Base-by-base conservation (phyloP, 305 asterid genomes). In the Petunia hybrid region DNA sequence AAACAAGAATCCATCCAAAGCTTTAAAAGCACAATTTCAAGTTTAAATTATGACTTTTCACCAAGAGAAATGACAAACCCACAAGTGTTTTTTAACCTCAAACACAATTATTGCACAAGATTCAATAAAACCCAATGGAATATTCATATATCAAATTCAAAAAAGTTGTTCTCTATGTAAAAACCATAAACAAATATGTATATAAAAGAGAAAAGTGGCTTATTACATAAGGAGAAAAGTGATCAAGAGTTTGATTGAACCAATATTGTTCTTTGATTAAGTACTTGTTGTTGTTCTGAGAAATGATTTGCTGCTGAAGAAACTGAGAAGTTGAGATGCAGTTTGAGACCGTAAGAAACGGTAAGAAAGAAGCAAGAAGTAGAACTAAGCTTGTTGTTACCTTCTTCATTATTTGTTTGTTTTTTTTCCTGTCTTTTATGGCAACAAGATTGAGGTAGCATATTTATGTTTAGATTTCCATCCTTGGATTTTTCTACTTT, bases 171-270 rank as follows among this genome's bases (percentile, higher is more conserved):
- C 1, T 51, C 5, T 51, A 1, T 10, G 8, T 8, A 5, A n/a
- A 57, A 57, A 14, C 57, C 12, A 51, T 9, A n/a, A 57, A 57
- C 4, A 4, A 14, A 57, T 0, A 57, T 1, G n/a, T 22, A 22
- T 22, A 22, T 22, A 22, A 66, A 10, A 6, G n/a, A 8, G 43
- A 46, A 80, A 48, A 40, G 36, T 22, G 9, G 16, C 80, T 82
- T 91, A 97, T 51, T 89, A 93, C 99, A 59, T 89, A 91, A 62
- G 99, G 99, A 83, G 98, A 97, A 89, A 97, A 95, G 85, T 95
- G 99, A 84, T 97, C 97, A 63, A 97, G 89, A n/a, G 93, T 92
- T 81, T 95, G 99, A 87, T 89, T 89, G 82, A 97, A 82, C 99
- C 99, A 95, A 62, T 82, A 87, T 66, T 83, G 92, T 57, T 92